These are phyloP conservation scores for Boletellus ananiceps DNA, from an alignment of 768 basidiomycete species.

Conservation along the genomic window DNA sequence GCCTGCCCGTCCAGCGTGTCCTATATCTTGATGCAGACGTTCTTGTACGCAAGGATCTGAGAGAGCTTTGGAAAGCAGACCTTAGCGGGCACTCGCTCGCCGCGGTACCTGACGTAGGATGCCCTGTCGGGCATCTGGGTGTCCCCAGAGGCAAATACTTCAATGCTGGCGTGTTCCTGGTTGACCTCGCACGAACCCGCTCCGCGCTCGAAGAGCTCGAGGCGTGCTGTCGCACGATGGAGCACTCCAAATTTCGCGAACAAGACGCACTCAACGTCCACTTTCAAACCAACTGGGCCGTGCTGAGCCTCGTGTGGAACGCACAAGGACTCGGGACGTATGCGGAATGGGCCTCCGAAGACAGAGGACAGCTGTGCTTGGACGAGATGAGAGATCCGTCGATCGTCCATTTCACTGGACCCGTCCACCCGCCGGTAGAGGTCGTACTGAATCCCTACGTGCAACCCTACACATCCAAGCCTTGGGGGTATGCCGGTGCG, in stretches of 20 bases:
- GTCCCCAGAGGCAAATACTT: conserved; percentile 39
- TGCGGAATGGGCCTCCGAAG: conserved; percentile 31
- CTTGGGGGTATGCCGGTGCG: conserved; percentile 53
- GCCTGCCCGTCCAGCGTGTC: conserved; percentile 47
- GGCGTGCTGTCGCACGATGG: conserved; percentile 23
- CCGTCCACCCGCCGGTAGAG: conserved; percentile 43
- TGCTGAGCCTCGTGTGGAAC: conserved; percentile 45
- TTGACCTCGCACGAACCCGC: conserved; percentile 44
- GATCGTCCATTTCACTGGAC: conserved; percentile 58
- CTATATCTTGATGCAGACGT: conserved; percentile 54
- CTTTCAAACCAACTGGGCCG: conserved; percentile 42
- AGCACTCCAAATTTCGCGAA: conserved; percentile 34
- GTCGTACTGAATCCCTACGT: conserved; percentile 47
- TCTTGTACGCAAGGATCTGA: conserved; percentile 39
- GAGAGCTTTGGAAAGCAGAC: conserved; percentile 43
- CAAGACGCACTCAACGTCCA: conserved; percentile 50
- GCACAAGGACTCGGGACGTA: conserved; percentile 57
- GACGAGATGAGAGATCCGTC: conserved; percentile 36
- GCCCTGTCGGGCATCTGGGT: conserved; percentile 42
- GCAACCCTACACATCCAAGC: conserved; percentile 52
- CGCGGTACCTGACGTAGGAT: conserved; percentile 46
- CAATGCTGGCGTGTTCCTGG: conserved; percentile 52
- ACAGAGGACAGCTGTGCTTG: conserved; percentile 34
- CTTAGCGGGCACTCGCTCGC: conserved; percentile 39
- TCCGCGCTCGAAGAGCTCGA: conserved; percentile 23